Evolutionary conservation across 371 early-diverging fungal genomes (phyloP), one percentile per base, ranked within the genome.

Genomic region (Phascolomyces articulosus): DNA sequence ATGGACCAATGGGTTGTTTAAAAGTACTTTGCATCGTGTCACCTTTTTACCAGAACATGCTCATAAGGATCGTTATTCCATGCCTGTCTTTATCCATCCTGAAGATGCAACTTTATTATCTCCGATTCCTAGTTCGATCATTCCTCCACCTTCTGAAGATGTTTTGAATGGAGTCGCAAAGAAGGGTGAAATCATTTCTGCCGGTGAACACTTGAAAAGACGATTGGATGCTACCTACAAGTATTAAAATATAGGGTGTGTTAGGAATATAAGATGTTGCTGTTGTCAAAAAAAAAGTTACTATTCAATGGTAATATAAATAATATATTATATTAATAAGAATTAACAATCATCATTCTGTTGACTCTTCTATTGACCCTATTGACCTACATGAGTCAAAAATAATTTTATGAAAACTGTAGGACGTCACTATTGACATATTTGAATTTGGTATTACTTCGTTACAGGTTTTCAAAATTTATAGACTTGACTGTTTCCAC

Each of bases 1-100:
- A 4, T 93, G 93, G 93, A 90, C 91, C 7, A 81, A 79, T 53
- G 91, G 90, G 0, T 67, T 89, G 28, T 77, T 92, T 41, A 87
- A 83, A 71, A 90, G 90, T 0, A 91, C 89, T 10, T 70, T 79
- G 63, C 92, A 92, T 65, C 86, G 92, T 4, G 91, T 93, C 26
- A 78, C 85, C 29, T 88, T 86, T 69, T 76, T 82, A 20, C 85
- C 83, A 10, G 85, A 84, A 57, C 89, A 85, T 59, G 70, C 76
- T 16, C 69, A 85, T 54, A 60, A 77, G 38, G 85, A 87, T 49
- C 84, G 93, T 18, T 91, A 90, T 53, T 88, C 89, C 15, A 87
- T 92, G 54, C 90, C 91, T 1, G 90, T 82, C 67, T 92, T 91
- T 70, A 82, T 86, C 21, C 88, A 87, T 55, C 79, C 88, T 21